Percentiles rank a stretch among this genome's conserved stretches.
phyloP scores from a whole-genome alignment of 352 stramenopile genomes.

The Phytophthora niederhauseri region DNA sequence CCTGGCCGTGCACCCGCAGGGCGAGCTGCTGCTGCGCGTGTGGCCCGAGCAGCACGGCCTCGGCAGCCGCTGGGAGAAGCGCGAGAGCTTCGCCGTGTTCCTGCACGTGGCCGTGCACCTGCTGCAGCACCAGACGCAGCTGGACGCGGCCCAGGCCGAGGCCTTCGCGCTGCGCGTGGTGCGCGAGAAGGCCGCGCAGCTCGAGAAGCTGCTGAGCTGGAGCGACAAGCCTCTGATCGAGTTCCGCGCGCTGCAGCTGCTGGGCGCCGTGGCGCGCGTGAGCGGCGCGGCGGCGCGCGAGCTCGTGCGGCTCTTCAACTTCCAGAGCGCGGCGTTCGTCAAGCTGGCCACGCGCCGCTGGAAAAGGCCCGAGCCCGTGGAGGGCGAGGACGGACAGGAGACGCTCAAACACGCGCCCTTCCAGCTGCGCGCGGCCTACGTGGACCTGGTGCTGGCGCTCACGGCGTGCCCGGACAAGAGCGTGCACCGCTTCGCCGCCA shows the following conservation, averaged over 20 bases:
- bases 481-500: constrained; percentile 80
- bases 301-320: constrained; percentile 82
- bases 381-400: neutral
- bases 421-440: constrained; percentile 72
- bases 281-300: constrained; percentile 58
- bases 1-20: constrained; percentile 58
- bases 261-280: constrained; percentile 47
- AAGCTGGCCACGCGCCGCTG: constrained; percentile 64
- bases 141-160: constrained; percentile 50
- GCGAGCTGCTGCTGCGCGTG: constrained; percentile 61
- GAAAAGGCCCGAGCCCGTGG: constrained; percentile 51
- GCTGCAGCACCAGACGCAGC: constrained; percentile 38
- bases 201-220: constrained; percentile 84
- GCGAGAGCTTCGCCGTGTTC: constrained; percentile 73
- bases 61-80: constrained; percentile 61
- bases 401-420: constrained; percentile 40
- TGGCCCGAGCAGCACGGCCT: constrained; percentile 65
- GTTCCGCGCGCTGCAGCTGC: constrained; percentile 70
- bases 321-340: constrained; percentile 65
- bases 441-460: constrained; percentile 66
- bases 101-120: constrained; percentile 63
- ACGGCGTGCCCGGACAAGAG: constrained; percentile 71
- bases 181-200: constrained; percentile 62
- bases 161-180: constrained; percentile 67
- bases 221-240: constrained; percentile 87